Evolutionary conservation across 2,329 filamentous ascomycete species (phyloP), one percentile per base, ranked within the genome.

Genomic region (Leptographium galeiforme): DNA sequence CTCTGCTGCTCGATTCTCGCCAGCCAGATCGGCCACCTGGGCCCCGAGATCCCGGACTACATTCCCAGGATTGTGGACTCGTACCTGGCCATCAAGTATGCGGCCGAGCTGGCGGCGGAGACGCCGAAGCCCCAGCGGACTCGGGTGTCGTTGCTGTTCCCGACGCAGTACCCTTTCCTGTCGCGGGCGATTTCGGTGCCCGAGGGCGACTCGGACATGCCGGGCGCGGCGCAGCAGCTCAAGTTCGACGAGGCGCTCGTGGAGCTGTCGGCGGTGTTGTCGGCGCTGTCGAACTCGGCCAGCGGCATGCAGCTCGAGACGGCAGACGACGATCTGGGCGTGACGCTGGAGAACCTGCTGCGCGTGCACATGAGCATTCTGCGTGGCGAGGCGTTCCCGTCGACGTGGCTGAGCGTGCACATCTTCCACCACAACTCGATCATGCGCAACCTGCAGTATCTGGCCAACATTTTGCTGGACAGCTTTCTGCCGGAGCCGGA

Each of bases 361-460:
- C 84, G 87, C 56, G 85, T 95, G 8, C 84, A 95, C 63, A 87
- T 89, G 67, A 96, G 89, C 58, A 89, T 98, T 52, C 72, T 98
- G 12, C 81, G 84, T 55, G 89, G 89, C 60, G 87, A 94, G 62
- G 89, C 93, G 0, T 97, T 95, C 67, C 93, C 94, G 0, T 73
- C 80, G 18, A 82, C 79, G 55, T 98, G 93, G 94, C 74, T 98
- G 46, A 97, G 90, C 66, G 80, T 95, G 53, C 86, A 94, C 63
- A 93, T 97, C 43, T 93, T 87, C 67, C 87, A 95, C 63, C 89
- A 95, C 70, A 89, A 89, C 63, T 91, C 89, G 18, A 87, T 87
- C 1, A 88, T 97, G 77, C 82, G 82, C 54, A 88, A 85, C 8
- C 72, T 98, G 38, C 86, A 95, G 63, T 89, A 93, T 61, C 72